Evolutionary conservation across 768 basidiomycete species (phyloP).

Genomic region (Mrakia gelida): DNA sequence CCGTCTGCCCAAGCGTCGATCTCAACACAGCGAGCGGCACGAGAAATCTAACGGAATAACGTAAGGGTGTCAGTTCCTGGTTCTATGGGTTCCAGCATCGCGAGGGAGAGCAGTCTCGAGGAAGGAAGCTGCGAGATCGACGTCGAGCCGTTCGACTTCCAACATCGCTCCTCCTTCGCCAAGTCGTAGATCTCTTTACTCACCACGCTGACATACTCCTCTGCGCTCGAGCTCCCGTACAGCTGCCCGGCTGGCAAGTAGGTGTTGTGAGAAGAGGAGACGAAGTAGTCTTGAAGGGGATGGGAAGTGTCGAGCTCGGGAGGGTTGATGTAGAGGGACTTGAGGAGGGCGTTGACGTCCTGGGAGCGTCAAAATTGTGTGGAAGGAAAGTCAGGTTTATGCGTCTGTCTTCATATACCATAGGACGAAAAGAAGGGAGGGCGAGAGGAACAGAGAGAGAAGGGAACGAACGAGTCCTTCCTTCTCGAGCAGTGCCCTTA

Average conservation of each 20-base stretch:
- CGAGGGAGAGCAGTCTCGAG: not conserved
- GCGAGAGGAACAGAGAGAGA: not conserved
- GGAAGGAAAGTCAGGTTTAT: no score
- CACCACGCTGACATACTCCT: slow-evolving; percentile 54
- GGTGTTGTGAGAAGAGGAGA: slow-evolving; percentile 66
- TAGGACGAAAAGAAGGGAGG: not conserved
- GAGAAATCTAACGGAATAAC: slow-evolving; percentile 41
- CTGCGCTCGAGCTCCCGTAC: slow-evolving; percentile 54
- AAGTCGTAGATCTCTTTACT: not conserved
- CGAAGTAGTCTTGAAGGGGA: slow-evolving; percentile 48
- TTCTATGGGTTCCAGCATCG: not conserved
- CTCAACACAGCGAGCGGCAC: slow-evolving; percentile 59
- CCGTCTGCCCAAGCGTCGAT: slow-evolving; percentile 61
- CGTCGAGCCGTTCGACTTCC: not conserved
- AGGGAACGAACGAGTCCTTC: not conserved
- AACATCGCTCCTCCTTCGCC: not conserved
- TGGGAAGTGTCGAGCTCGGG: slow-evolving; percentile 4
- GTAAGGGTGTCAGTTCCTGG: not conserved
- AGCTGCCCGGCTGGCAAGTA: slow-evolving; percentile 60
- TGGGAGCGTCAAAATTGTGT: not conserved
- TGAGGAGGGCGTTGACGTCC: slow-evolving; percentile 7
- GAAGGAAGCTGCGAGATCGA: not conserved
- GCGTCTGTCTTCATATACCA: no score
- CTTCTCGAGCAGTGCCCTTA: not conserved
- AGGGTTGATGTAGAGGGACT: not conserved